Base-by-base conservation (phyloP, 2,329 filamentous ascomycete genomes). In the Acephala macrosclerotiorum region DNA sequence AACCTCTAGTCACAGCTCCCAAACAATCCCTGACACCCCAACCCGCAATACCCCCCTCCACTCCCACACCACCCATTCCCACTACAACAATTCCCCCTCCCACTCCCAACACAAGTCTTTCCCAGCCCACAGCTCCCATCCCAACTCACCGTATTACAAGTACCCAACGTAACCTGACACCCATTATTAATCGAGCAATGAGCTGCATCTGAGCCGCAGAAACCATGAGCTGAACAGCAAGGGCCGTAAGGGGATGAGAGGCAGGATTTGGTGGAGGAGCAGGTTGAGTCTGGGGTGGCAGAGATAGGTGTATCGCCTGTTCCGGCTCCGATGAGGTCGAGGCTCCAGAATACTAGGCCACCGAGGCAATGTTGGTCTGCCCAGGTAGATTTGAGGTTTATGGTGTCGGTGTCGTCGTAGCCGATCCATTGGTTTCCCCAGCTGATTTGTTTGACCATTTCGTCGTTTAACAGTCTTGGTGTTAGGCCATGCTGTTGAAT, bases 391-490 rank as follows among this genome's bases (percentile, higher is more conserved):
- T 81, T 80, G 40, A 71, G 35, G 38, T 74, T 68, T 18, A 80
- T 71, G 0, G 80, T 81, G 0, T 76, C 74, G 1, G 65, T 58
- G 61, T 82, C 78, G 68, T 82, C 80, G 47, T 73, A 83, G 2
- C 73, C 75, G 1, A 82, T 76, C 81, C 79, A 84, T 66, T 83
- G 77, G 63, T 80, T 70, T 1, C 64, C 68, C 60, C 76, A 75
- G 61, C 71, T 80, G 0, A 74, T 74, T 42, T 71, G 65, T 14
- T 71, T 68, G 1, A 76, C 68, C 51, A 72, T 71, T 6, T 69
- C 42, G 25, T 69, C 69, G 3, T 70, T 69, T n/a, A 75, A 62
- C 22, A 65, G 72, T 38, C 47, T 71, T 35, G 75, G 72, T 3
- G 53, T 71, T 9, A 72, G 59, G 9, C 60, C 66, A 5, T 70